Conservation (phyloP, 495 filamentous ascomycete species). For the Aspergillus ellipticus region DNA sequence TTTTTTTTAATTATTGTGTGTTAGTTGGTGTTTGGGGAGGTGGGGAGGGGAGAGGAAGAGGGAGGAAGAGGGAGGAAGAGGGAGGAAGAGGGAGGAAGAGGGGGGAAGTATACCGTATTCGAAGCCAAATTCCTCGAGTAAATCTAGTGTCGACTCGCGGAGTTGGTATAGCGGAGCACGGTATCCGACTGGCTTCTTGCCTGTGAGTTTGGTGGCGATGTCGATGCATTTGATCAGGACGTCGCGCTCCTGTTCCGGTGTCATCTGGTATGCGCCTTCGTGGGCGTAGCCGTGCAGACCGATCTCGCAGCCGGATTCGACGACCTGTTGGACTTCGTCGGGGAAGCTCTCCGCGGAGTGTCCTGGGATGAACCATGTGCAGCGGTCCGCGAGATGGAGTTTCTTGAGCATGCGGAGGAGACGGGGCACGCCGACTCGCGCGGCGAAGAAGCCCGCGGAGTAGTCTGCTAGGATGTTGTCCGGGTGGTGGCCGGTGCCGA, state of each 20-base stretch:
- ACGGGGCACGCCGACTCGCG: slow-evolving; percentile 55
- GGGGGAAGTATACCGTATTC: slow-evolving; percentile 34
- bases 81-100: neutral
- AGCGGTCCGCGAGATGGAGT: slow-evolving; percentile 45
- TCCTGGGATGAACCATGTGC: slow-evolving; percentile 64
- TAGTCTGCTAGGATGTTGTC: slow-evolving; percentile 57
- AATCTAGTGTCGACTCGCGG: slow-evolving; percentile 43
- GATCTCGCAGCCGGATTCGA: slow-evolving; percentile 56
- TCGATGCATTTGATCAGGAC: slow-evolving; percentile 48
- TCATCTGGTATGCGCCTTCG: slow-evolving; percentile 49
- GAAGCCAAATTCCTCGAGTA: slow-evolving; percentile 50
- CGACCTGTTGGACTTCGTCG: slow-evolving; percentile 46
- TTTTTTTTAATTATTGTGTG: no score
- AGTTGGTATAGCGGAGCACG: slow-evolving; percentile 52
- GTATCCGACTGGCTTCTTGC: slow-evolving; percentile 48
- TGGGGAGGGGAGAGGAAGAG: no score
- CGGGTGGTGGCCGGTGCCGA: slow-evolving; percentile 48
- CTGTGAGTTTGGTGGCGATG: slow-evolving; percentile 39
- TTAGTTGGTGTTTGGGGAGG: no score
- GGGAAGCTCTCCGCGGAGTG: slow-evolving; percentile 62
- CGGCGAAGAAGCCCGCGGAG: slow-evolving; percentile 56
- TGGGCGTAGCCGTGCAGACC: slow-evolving; percentile 60
- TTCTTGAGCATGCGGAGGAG: slow-evolving; percentile 56
- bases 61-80: no score
- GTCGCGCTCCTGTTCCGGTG: slow-evolving; percentile 47